A percentile compares a stretch with the other conserved stretches of the same genome.
Conservation (phyloP, 139 green algal genomes). For the Chloropicon primus region DNA sequence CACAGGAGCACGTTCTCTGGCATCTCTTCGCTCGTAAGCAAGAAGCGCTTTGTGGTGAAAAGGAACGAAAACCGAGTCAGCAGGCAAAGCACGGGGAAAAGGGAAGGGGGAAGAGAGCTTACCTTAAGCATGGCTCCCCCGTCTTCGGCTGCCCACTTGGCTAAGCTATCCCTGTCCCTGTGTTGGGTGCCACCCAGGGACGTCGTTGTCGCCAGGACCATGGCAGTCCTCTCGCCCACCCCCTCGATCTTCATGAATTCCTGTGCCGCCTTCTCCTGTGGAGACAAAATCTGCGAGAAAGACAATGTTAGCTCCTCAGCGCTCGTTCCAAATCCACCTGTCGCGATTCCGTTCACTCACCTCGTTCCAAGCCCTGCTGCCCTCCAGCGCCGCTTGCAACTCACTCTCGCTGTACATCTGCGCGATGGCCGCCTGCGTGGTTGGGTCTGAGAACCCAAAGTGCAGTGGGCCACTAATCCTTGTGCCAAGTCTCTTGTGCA, state of each 20-base stretch:
- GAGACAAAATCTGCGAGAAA: not conserved
- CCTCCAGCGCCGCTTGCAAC: conserved; percentile 22
- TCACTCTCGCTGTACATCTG: conserved; percentile 21
- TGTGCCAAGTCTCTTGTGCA: conserved; percentile 26
- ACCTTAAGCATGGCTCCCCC: conserved; percentile 7
- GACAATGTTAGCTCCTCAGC: not conserved
- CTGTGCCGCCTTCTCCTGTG: conserved; percentile 15
- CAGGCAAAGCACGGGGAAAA: no score
- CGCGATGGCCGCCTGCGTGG: conserved; percentile 28
- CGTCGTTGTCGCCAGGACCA: conserved; percentile 16
- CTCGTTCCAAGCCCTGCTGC: no score
- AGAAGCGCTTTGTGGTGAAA: no score
- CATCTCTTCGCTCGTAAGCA: conserved; percentile 19
- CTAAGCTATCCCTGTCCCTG: not conserved
- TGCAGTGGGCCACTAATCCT: conserved; percentile 35
- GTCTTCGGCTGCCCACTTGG: conserved; percentile 10
- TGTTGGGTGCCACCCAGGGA: conserved; percentile 19
- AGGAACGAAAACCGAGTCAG: no score
- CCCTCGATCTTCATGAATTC: conserved; percentile 27
- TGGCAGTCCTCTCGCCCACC: conserved; percentile 24
- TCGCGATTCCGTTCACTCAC: no score
- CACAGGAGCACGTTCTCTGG: conserved; percentile 22
- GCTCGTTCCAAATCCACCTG: no score
- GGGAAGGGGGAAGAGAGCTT: no score
- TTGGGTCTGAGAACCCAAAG: conserved; percentile 33